phyloP scores from a whole-genome alignment of 2,329 filamentous ascomycete species.

The Didymella sp. region DNA sequence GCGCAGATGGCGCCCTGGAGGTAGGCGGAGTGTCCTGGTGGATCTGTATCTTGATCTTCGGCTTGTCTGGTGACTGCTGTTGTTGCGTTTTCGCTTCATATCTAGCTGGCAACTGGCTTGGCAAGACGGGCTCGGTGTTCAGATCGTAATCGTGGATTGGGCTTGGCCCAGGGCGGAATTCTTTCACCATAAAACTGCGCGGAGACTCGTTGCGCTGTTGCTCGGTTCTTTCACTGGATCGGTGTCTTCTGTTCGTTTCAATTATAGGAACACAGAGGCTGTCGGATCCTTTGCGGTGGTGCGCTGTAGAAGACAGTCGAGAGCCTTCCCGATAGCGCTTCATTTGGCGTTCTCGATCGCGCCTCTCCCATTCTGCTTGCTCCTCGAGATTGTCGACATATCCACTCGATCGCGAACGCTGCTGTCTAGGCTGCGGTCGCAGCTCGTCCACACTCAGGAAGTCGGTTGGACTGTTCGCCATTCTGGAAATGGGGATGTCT shows the following conservation, averaged over 20 bases:
- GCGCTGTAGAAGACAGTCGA: background rate
- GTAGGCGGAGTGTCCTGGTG: slow-evolving; percentile 25
- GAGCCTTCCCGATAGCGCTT: slow-evolving; percentile 29
- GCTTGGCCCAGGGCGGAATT: slow-evolving; percentile 22
- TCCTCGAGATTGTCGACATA: slow-evolving; percentile 36
- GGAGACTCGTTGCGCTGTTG: slow-evolving; percentile 10
- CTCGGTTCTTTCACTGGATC: slow-evolving; percentile 19
- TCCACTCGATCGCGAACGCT: slow-evolving; percentile 34
- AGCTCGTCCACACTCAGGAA: slow-evolving; percentile 1
- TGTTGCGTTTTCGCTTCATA: slow-evolving; percentile 11
- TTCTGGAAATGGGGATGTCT: background rate
- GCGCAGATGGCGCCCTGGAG: background rate
- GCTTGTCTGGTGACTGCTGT: slow-evolving; percentile 17
- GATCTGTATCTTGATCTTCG: slow-evolving; percentile 36
- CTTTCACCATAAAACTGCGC: slow-evolving; percentile 25
- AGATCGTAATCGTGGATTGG: slow-evolving; percentile 16
- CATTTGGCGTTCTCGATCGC: slow-evolving; percentile 32
- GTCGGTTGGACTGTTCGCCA: slow-evolving; percentile 2
- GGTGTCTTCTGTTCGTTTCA: slow-evolving; percentile 19
- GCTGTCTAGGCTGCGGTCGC: slow-evolving; percentile 3
- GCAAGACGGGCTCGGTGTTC: slow-evolving; percentile 16
- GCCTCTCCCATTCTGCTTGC: slow-evolving; percentile 25
- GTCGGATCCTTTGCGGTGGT: slow-evolving; percentile 23
- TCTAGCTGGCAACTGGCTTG: slow-evolving; percentile 15
- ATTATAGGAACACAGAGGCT: slow-evolving; percentile 32